Base-by-base conservation (phyloP, 2,329 filamentous ascomycete genomes). In the Paramyrothecium sp. region DNA sequence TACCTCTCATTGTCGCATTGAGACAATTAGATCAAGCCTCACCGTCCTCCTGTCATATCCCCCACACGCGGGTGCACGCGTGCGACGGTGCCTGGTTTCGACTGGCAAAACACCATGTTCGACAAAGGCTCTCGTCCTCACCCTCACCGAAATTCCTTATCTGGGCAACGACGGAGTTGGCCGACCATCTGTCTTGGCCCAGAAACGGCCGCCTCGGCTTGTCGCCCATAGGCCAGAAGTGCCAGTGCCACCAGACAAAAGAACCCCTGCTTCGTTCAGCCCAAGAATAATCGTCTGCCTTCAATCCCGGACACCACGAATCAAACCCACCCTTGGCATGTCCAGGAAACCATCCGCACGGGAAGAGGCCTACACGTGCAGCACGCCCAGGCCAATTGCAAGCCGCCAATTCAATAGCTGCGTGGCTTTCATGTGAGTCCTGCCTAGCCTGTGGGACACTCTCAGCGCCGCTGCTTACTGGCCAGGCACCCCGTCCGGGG, bases 401-500 rank as follows among this genome's bases (percentile, higher is more conserved):
- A 7, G 38, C 13, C 13, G 38, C 38, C 38, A 44, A 44, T 44
- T 44, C 38, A 5, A 7, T 17, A 19, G 38, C 13, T 30, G 26
- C 5, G 26, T 30, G 26, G 26, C 26, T 30, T 30, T 17, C 38
- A 44, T 44, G 38, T 44, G 38, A 44, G 38, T 19, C 38, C 13
- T 44, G 38, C 13, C 38, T 19, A 44, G 38, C 38, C 38, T 16
- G 38, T 19, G 13, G 38, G n/a, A 44, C 38, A 17, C 38, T 4
- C n/a, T 44, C 38, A 44, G 38, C 47, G 20, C 47, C n/a, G 19
- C 21, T 26, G 48, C 48, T 51, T 22, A 51, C 19, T 51, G 48
- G 48, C 22, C 26, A 47, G 49, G 48, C 49, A 13, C 19, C 54
- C 60, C 48, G 58, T 59, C 58, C 63, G 38, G 38, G 38, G 26